A percentile compares a stretch with the other conserved stretches of the same genome.
Evolutionary conservation across 805 yeast genomes (phyloP).

Genomic region (Kazachstania kunashirensis): DNA sequence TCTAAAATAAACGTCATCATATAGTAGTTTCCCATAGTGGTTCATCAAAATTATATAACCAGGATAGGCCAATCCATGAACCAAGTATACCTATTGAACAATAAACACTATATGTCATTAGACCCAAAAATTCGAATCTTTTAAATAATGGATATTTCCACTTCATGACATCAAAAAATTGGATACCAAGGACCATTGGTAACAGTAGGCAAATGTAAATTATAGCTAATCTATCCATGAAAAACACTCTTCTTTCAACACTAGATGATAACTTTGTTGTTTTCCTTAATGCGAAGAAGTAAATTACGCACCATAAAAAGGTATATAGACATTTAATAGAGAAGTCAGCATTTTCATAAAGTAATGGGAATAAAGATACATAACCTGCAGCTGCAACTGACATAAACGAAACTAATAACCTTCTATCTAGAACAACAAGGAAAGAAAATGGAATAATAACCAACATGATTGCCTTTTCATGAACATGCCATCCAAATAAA

Average conservation of each 20-base stretch:
- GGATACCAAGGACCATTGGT: slow-evolving; percentile 46
- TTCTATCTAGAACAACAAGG: slow-evolving; percentile 57
- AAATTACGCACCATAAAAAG: slow-evolving; percentile 75
- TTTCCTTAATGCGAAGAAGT: slow-evolving; percentile 60
- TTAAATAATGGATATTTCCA: slow-evolving; percentile 43
- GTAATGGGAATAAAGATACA: slow-evolving; percentile 78
- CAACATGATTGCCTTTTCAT: slow-evolving; percentile 90
- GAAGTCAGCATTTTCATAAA: slow-evolving; percentile 74
- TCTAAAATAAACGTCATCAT: no score
- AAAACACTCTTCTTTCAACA: slow-evolving; percentile 41
- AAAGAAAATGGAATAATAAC: slow-evolving; percentile 83
- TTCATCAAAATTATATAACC: slow-evolving; percentile 83
- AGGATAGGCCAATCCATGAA: slow-evolving; percentile 81
- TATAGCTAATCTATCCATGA: slow-evolving; percentile 60
- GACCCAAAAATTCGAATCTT: slow-evolving; percentile 59
- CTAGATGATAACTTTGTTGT: slow-evolving; percentile 42
- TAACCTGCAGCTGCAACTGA: slow-evolving; percentile 71
- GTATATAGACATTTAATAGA: slow-evolving; percentile 68
- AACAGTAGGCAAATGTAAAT: slow-evolving; percentile 58
- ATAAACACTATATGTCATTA: slow-evolving; percentile 78
- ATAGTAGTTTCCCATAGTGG: slow-evolving; percentile 40
- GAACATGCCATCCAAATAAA: slow-evolving; percentile 97
- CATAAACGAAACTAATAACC: slow-evolving; percentile 62
- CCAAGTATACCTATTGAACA: slow-evolving; percentile 77
- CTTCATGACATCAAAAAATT: slow-evolving; percentile 47